These are phyloP conservation scores for Boletus rubescentipes DNA, from an alignment of 768 basidiomycete species.

Conservation along the genomic window DNA sequence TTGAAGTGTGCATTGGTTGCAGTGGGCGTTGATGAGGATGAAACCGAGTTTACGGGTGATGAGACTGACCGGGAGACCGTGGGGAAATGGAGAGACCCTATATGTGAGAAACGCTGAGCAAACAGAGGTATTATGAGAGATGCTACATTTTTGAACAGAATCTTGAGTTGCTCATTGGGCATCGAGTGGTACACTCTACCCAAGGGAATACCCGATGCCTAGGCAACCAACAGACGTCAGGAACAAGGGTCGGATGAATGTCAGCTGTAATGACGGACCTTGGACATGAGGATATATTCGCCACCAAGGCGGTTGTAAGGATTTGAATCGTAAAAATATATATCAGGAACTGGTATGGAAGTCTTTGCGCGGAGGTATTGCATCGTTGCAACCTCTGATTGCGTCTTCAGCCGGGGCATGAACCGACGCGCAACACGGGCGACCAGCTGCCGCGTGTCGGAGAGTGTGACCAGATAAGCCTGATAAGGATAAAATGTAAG, in stretches of 20 bases:
- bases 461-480: conserved; percentile 77
- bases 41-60: conserved; percentile 20
- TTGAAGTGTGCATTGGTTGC: conserved; percentile 19
- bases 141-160: conserved; percentile 68
- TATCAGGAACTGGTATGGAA: conserved; percentile 67
- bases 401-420: conserved; percentile 84
- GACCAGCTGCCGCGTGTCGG: conserved; percentile 60
- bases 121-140: conserved; percentile 69
- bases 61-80: conserved; percentile 12
- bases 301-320: conserved; percentile 83
- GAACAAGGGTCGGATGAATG: neutral
- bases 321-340: conserved; percentile 79
- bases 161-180: conserved; percentile 60
- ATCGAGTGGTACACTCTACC: conserved; percentile 70
- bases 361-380: conserved; percentile 74
- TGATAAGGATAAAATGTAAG: conserved; percentile 28
- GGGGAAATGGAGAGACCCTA: conserved; percentile 69
- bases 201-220: conserved; percentile 77
- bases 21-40: conserved; percentile 28
- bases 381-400: conserved; percentile 86
- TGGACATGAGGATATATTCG: conserved; percentile 86
- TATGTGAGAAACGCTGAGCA: conserved; percentile 69
- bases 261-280: conserved; percentile 44
- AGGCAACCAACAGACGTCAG: conserved; percentile 2
- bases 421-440: conserved; percentile 82